Conservation (phyloP, 148 eudicot genomes). For the Rhododendron williamsianum region DNA sequence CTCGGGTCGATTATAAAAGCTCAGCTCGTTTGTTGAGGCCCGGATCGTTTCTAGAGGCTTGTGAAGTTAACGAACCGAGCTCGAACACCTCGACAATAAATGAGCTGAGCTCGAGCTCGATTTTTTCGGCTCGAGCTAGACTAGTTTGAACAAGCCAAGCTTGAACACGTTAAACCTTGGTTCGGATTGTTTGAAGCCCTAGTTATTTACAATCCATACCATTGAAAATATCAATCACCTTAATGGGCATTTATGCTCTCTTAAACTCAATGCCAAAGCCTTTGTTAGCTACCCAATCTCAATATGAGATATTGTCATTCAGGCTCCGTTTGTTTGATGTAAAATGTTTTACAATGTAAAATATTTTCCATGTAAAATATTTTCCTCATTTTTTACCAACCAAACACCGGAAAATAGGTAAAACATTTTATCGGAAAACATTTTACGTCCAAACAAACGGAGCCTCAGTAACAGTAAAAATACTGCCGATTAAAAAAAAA, state of each 20-base stretch:
- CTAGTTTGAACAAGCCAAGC: neutral
- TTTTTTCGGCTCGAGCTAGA: neutral
- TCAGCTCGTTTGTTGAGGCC: neutral
- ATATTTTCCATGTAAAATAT: too few species aligned
- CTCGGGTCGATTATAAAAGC: neutral
- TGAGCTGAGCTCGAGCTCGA: neutral
- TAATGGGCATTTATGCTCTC: neutral
- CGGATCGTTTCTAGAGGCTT: neutral
- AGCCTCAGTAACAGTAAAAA: too few species aligned
- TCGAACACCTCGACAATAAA: neutral
- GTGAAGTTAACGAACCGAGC: neutral
- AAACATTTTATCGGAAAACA: too few species aligned
- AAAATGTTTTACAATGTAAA: too few species aligned
- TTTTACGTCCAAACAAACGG: too few species aligned
- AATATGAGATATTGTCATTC: neutral
- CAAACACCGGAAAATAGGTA: too few species aligned
- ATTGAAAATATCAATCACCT: neutral
- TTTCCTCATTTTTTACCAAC: too few species aligned
- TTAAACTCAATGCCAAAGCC: neutral
- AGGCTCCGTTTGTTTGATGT: too few species aligned
- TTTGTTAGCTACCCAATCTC: neutral
- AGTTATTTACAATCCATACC: neutral
- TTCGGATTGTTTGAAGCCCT: neutral
- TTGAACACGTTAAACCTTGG: neutral
- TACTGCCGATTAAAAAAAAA: too few species aligned